Evolutionary conservation across 495 filamentous ascomycete genomes (phyloP).

Genomic region (Tuber magnatum): DNA sequence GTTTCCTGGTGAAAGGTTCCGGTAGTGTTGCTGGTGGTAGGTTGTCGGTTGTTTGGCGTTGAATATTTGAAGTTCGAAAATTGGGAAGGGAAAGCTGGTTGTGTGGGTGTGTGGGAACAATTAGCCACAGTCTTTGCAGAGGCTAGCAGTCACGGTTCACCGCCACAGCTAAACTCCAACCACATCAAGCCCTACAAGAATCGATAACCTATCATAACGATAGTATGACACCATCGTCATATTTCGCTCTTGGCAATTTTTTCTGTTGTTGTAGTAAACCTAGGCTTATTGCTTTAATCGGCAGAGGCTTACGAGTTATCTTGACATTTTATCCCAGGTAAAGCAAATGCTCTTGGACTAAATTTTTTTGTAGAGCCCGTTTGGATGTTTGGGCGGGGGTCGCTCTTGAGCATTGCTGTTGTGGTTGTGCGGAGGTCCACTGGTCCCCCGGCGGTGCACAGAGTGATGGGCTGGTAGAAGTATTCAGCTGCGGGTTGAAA

Average conservation of each 20-base stretch:
- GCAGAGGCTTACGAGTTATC: neutral
- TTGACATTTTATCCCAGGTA: neutral
- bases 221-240: neutral
- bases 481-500: neutral
- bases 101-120: constrained; percentile 20
- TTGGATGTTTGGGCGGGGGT: neutral
- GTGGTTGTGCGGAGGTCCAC: neutral
- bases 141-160: constrained; percentile 26
- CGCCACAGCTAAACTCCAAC: neutral
- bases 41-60: constrained; percentile 25
- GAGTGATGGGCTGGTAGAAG: neutral
- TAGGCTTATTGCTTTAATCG: neutral
- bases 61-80: constrained; percentile 26
- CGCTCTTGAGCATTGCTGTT: neutral
- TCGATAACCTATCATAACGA: neutral
- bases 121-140: constrained; percentile 26
- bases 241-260: neutral
- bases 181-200: neutral
- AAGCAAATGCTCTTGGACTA: neutral
- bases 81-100: constrained; percentile 6
- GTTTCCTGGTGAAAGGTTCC: constrained; percentile 15
- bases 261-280: neutral
- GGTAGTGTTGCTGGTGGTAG: constrained; percentile 20
- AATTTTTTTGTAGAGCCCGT: neutral
- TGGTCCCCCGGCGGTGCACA: neutral